A percentile compares a stretch with the other conserved stretches of the same genome.
phyloP scores from a whole-genome alignment of 441 rosid species.

The Jatropha multifida region DNA sequence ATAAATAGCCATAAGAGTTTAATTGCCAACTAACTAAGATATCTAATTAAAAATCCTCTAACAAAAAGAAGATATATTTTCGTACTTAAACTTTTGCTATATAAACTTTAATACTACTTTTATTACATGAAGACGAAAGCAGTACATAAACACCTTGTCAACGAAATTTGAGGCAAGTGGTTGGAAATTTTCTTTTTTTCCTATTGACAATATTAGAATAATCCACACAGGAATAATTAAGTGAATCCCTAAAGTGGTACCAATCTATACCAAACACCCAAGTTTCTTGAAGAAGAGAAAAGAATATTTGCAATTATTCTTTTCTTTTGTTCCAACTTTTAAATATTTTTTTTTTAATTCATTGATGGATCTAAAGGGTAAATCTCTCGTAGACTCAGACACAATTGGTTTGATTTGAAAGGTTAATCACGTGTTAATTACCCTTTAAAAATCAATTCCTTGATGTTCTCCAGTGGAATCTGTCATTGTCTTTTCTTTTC shows the following conservation, averaged over 20 bases:
- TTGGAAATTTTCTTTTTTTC: conserved; percentile 15
- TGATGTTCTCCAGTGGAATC: too few relatives aligned
- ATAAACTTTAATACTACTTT: conserved; percentile 15
- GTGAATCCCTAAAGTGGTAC: conserved; percentile 1
- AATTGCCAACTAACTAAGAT: conserved; percentile 26
- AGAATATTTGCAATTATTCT: neutral
- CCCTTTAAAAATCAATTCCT: too few relatives aligned
- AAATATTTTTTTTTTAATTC: too few relatives aligned
- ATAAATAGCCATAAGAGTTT: neutral
- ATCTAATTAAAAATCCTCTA: neutral
- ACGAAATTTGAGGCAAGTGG: conserved; percentile 21
- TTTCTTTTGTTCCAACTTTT: neutral
- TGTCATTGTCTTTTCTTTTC: too few relatives aligned
- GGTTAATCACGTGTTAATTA: too few relatives aligned
- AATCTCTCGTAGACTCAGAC: too few relatives aligned
- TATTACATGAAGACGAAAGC: conserved; percentile 19
- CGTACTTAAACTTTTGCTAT: conserved; percentile 9
- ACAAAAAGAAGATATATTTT: neutral
- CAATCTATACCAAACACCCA: neutral
- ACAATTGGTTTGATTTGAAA: too few relatives aligned
- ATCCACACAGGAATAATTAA: neutral
- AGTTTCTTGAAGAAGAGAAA: conserved; percentile 4
- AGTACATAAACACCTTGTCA: conserved; percentile 10
- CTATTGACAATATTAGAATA: neutral
- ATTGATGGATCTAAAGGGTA: too few relatives aligned